Conservation (phyloP, 768 basidiomycete species). For the Porphyrellus cyaneotinctus region DNA sequence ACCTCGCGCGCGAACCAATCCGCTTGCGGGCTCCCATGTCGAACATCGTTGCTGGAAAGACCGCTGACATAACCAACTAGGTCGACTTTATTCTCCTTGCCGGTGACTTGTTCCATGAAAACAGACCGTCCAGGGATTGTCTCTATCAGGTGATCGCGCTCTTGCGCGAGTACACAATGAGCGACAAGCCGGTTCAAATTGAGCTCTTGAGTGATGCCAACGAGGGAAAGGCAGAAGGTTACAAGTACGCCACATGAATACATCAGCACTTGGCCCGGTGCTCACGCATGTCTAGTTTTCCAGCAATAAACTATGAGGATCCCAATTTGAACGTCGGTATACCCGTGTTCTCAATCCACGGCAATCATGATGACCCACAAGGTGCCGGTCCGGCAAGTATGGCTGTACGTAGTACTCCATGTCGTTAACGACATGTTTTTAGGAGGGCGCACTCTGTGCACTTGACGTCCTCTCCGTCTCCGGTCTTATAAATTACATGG, state of each 20-base stretch:
- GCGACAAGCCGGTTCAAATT: conserved; percentile 83
- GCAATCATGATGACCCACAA: conserved; percentile 99
- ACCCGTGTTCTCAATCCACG: conserved; percentile 99
- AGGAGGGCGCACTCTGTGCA: conserved; percentile 95
- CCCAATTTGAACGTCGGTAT: conserved; percentile 91
- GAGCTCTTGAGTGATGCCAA: conserved; percentile 91
- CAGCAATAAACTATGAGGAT: conserved; percentile 96
- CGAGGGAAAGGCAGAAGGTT: conserved; percentile 83
- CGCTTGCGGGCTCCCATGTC: background rate
- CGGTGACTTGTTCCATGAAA: conserved; percentile 97
- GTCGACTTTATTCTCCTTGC: conserved; percentile 95
- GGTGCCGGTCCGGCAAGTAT: conserved; percentile 80
- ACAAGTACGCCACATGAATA: conserved; percentile 51
- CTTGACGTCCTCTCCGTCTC: conserved; percentile 92
- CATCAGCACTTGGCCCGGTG: background rate
- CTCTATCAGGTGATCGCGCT: conserved; percentile 87
- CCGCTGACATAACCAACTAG: conserved; percentile 36
- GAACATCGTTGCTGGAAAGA: background rate
- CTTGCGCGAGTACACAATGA: conserved; percentile 85
- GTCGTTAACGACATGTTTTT: background rate
- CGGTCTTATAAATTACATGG: conserved; percentile 96
- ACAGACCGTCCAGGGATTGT: conserved; percentile 87
- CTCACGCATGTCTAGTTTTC: conserved; percentile 59
- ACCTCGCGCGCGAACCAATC: background rate
- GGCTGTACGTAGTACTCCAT: background rate